phyloP scores from a whole-genome alignment of 176 grass and related monocot species.

The Eremochloa ophiuroides region DNA sequence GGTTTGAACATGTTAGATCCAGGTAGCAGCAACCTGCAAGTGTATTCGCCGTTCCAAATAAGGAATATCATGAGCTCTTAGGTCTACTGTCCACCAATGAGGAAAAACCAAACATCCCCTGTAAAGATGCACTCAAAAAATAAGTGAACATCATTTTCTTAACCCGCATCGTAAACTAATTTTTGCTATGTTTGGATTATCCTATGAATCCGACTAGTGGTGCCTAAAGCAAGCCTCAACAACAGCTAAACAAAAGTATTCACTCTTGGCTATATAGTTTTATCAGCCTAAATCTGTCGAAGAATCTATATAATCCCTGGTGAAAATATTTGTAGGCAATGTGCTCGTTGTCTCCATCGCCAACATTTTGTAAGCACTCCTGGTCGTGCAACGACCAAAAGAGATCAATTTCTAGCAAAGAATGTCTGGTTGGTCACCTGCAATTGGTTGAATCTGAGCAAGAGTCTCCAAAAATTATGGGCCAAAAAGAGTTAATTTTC shows the following conservation, averaged over 20 bases:
- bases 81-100: too few relatives aligned
- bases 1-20: too few relatives aligned
- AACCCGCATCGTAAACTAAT: too few relatives aligned
- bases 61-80: too few relatives aligned
- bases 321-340: neutral
- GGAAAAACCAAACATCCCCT: too few relatives aligned
- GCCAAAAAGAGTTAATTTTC: neutral
- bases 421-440: neutral
- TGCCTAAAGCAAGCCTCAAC: neutral
- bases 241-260: neutral
- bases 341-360: neutral
- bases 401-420: neutral
- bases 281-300: neutral
- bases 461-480: neutral
- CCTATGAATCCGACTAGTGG: too few relatives aligned
- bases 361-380: neutral
- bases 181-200: too few relatives aligned
- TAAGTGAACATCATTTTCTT: too few relatives aligned
- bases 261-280: neutral
- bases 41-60: too few relatives aligned
- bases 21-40: too few relatives aligned
- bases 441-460: neutral
- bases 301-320: neutral
- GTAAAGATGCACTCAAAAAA: too few relatives aligned
- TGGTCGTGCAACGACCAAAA: neutral